phyloP scores from a whole-genome alignment of 805 yeast genomes.

The Zygosaccharomyces bailii region DNA sequence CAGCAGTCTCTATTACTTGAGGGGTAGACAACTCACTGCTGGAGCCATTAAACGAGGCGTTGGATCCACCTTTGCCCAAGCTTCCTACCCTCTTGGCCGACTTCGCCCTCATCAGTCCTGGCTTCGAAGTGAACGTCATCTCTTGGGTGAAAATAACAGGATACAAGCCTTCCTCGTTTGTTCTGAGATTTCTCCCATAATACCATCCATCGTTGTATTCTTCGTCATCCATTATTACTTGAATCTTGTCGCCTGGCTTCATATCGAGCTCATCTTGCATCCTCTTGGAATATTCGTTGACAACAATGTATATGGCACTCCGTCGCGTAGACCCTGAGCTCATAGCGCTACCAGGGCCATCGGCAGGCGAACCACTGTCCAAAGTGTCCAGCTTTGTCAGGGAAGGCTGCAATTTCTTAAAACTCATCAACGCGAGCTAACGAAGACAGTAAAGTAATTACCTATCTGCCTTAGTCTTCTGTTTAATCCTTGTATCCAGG shows the following conservation, averaged over 20 bases:
- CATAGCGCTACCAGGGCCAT: slow-evolving; percentile 12
- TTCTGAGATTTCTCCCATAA: slow-evolving; percentile 73
- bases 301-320: slow-evolving; percentile 48
- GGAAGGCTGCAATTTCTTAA: slow-evolving; percentile 2
- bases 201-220: slow-evolving; percentile 98
- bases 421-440: neutral
- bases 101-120: slow-evolving; percentile 53
- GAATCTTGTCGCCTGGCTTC: slow-evolving; percentile 78
- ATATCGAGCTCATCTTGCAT: slow-evolving; percentile 86
- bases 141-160: slow-evolving; percentile 84
- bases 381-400: slow-evolving; percentile 21
- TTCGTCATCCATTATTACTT: slow-evolving; percentile 86
- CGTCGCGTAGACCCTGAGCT: slow-evolving; percentile 11
- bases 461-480: neutral
- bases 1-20: slow-evolving; percentile 28
- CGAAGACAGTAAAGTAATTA: neutral
- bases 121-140: slow-evolving; percentile 37
- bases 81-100: slow-evolving; percentile 47
- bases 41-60: slow-evolving; percentile 18
- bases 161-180: slow-evolving; percentile 78
- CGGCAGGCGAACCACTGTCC: slow-evolving; percentile 9
- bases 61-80: slow-evolving; percentile 23
- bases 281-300: slow-evolving; percentile 83
- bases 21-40: slow-evolving; percentile 30
- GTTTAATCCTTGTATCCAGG: neutral